Evolutionary conservation across 2,329 filamentous ascomycete species (phyloP), one percentile per base, ranked within the genome.

Genomic region (Huntiella savannae): DNA sequence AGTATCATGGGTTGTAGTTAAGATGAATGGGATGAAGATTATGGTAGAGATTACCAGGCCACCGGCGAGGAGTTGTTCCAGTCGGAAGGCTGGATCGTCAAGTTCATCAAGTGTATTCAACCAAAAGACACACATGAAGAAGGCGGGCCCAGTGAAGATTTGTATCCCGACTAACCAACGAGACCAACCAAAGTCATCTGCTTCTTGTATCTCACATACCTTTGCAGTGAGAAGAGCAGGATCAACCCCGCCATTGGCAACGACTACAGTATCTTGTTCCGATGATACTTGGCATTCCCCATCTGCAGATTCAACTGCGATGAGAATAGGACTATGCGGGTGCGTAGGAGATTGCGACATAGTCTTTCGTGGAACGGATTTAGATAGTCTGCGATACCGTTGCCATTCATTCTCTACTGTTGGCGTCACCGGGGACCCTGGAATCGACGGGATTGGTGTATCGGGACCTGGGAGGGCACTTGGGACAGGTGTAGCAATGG

Each of bases 101-200:
- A 71, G 60, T 40, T 81, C 77, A 28, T 79, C 67, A 35, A 61
- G 58, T 46, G 70, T 67, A 54, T 82, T 82, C 17, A 73, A 77
- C 77, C 79, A 93, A 15, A 85, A 59, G 28, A 94, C 75, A 13
- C 85, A 58, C 1, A 82, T 72, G 39, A 87, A 75, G 60, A 96
- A 94, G 16, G 91, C 61, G 0, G 91, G 91, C 0, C 87, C 85
- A 0, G 81, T 83, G 57, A 95, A 86, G 42, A 91, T 70, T 56
- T 98, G 92, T 7, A 91, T 61, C 10, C 78, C 74, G 10, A 93
- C 73, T 3, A 98, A 73, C 88, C 91, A 98, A 45, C 86, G 75
- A 55, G 87, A 93, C 87, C 91, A 96, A 28, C 77, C 69, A 46
- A 71, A 68, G 2, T 62, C 58, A 40, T 67, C 64, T 7, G 63